Percentiles rank a stretch among this genome's conserved stretches.
phyloP scores from a whole-genome alignment of 495 filamentous ascomycete species.

The Lasiosphaeris hirsuta region DNA sequence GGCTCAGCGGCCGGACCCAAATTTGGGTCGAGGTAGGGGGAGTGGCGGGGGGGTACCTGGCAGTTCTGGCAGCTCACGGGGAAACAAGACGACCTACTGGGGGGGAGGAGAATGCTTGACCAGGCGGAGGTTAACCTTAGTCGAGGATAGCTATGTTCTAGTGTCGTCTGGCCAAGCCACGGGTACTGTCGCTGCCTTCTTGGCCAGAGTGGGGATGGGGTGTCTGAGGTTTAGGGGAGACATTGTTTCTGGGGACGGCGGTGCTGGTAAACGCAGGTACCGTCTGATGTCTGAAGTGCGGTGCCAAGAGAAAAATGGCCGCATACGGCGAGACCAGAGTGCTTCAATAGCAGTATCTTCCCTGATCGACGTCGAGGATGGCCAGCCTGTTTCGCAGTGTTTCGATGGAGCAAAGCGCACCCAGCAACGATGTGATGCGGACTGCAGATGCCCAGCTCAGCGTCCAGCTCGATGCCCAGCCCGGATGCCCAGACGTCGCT shows the following conservation, averaged over 20 bases:
- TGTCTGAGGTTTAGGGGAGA: conserved; percentile 7
- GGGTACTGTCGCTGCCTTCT: conserved; percentile 3
- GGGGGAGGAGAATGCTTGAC: too few species aligned
- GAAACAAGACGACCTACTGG: conserved; percentile 13
- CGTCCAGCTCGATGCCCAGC: too few species aligned
- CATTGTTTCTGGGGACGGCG: neutral
- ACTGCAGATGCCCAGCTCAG: too few species aligned
- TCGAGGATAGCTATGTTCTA: neutral
- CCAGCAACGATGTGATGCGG: neutral
- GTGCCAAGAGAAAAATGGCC: conserved; percentile 10
- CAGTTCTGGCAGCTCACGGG: conserved; percentile 4
- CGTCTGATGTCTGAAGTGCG: conserved; percentile 16
- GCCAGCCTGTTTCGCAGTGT: conserved; percentile 30
- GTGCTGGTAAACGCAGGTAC: conserved; percentile 9
- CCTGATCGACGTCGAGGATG: conserved; percentile 42
- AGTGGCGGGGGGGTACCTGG: conserved; percentile 2
- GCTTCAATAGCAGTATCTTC: conserved; percentile 14
- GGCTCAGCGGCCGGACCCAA: conserved; percentile 27
- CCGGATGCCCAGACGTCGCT: neutral
- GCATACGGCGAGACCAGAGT: conserved; percentile 15
- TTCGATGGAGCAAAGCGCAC: conserved; percentile 24
- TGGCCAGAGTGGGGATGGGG: conserved; percentile 6
- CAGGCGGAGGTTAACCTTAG: too few species aligned
- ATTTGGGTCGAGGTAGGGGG: neutral
- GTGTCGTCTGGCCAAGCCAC: conserved; percentile 5